phyloP scores from a whole-genome alignment of 129 eudicot species.

The Centella asiatica region DNA sequence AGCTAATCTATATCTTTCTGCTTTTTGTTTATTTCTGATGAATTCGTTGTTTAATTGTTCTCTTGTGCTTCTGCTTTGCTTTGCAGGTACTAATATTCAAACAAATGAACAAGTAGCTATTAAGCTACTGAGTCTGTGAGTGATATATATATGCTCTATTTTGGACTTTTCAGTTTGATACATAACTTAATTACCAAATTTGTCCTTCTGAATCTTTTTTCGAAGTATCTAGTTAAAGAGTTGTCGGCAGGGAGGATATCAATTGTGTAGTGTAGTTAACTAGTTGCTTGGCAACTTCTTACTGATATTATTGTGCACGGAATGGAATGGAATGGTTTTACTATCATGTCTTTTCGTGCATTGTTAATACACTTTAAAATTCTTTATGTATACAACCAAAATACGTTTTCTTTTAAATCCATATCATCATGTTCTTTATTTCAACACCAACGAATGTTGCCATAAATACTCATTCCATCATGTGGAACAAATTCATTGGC shows the following conservation, averaged over 20 bases:
- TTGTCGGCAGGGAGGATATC: slow-evolving; percentile 24
- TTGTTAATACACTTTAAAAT: no score
- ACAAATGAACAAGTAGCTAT: slow-evolving; percentile 15
- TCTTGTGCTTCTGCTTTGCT: no score
- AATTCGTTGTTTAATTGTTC: background rate
- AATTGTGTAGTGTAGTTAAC: slow-evolving; percentile 19
- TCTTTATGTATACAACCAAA: background rate
- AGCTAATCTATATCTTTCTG: background rate
- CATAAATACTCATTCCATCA: no score
- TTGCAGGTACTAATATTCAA: slow-evolving; percentile 12
- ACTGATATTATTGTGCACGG: background rate
- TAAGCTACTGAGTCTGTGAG: slow-evolving; percentile 17
- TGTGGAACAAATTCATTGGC: no score
- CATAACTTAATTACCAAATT: background rate
- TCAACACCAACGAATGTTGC: background rate
- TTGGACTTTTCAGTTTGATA: background rate
- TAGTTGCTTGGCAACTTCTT: background rate
- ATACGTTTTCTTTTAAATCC: no score
- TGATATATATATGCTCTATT: background rate
- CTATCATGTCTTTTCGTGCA: background rate
- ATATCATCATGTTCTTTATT: no score
- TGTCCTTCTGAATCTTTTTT: background rate
- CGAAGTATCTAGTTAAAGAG: background rate
- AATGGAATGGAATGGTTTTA: no score
- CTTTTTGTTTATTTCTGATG: background rate